These are phyloP conservation scores for Talaromyces albobiverticillius DNA, from an alignment of 2,329 filamentous ascomycete species.

Conservation along the genomic window DNA sequence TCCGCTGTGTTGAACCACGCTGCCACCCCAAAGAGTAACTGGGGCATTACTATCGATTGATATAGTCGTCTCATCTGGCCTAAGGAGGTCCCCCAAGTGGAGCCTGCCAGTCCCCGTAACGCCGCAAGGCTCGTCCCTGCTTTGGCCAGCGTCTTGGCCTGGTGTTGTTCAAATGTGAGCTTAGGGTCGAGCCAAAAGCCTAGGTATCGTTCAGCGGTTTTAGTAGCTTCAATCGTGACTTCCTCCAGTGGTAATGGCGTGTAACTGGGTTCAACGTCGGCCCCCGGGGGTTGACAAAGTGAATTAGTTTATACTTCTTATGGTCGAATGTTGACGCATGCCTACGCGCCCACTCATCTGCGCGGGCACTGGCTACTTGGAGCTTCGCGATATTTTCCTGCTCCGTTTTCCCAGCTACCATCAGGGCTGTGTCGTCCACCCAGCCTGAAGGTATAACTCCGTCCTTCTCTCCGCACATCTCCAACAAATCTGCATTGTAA, in stretches of 20 bases:
- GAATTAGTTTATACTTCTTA: background rate
- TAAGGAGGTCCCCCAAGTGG: background rate
- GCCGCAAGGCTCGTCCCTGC: background rate
- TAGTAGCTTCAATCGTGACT: background rate
- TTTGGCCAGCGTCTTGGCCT: background rate
- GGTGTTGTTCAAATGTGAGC: background rate
- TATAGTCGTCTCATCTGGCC: background rate
- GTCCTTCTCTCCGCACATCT: background rate
- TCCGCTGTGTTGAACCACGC: too few relatives aligned
- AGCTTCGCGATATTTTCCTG: background rate
- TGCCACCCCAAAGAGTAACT: background rate
- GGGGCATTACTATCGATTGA: background rate
- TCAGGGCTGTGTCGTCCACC: background rate
- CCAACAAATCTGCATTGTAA: constrained; percentile 26
- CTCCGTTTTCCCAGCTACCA: background rate
- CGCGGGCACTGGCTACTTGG: background rate
- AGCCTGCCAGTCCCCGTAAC: background rate
- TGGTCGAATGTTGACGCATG: background rate
- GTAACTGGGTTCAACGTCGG: background rate
- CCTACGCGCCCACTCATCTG: background rate
- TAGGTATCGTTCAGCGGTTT: background rate
- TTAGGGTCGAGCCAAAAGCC: background rate
- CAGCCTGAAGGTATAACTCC: background rate
- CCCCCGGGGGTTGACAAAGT: background rate
- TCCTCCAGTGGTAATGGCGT: background rate